A percentile compares a stretch with the other conserved stretches of the same genome.
Conservation (phyloP, 768 basidiomycete species). For the Rossbeevera mucosa region DNA sequence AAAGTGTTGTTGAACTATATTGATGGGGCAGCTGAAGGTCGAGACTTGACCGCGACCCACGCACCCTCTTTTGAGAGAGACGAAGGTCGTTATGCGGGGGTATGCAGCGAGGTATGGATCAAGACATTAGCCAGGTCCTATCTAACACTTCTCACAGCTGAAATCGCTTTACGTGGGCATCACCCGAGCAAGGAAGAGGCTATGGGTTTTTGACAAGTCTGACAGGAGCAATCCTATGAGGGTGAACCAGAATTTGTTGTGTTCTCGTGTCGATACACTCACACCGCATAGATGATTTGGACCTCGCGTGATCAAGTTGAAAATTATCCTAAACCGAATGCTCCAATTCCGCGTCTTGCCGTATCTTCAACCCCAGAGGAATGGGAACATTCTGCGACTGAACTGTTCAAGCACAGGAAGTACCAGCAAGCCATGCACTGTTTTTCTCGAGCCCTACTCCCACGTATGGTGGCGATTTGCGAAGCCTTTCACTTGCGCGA, state of each 20-base stretch:
- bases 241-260: slow-evolving; percentile 26
- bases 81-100: slow-evolving; percentile 43
- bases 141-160: slow-evolving; percentile 36
- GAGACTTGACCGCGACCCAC: slow-evolving; percentile 10
- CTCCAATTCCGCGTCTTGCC: slow-evolving; percentile 53
- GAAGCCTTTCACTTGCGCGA: slow-evolving; percentile 53
- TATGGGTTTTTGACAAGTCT: slow-evolving; percentile 68
- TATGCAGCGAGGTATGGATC: slow-evolving; percentile 52
- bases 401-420: slow-evolving; percentile 35
- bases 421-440: slow-evolving; percentile 54
- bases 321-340: slow-evolving; percentile 44
- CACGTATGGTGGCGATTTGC: slow-evolving; percentile 43
- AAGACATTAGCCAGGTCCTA: not conserved
- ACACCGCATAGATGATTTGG: slow-evolving; percentile 46
- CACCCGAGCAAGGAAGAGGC: slow-evolving; percentile 61
- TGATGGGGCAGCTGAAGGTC: slow-evolving; percentile 18
- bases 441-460: slow-evolving; percentile 44
- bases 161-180: slow-evolving; percentile 69
- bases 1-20: slow-evolving; percentile 48
- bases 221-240: slow-evolving; percentile 53
- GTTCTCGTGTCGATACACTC: slow-evolving; percentile 1
- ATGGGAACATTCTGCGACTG: slow-evolving; percentile 39
- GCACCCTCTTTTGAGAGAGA: slow-evolving; percentile 46
- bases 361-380: slow-evolving; percentile 47
- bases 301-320: slow-evolving; percentile 41